Conservation (phyloP, 768 basidiomycete species). For the Dacryopinax spathularia region DNA sequence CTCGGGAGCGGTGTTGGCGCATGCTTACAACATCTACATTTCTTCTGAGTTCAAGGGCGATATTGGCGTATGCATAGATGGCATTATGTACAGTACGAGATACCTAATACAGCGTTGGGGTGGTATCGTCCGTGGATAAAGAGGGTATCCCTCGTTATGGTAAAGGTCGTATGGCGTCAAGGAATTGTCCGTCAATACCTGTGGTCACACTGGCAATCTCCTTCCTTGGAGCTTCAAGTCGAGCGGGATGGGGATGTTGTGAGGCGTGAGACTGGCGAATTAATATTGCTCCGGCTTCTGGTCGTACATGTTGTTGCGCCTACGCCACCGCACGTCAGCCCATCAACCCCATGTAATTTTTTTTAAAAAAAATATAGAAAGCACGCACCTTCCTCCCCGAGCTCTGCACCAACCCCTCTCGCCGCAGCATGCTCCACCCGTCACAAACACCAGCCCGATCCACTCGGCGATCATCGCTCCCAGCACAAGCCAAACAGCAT, state of each 20-base stretch:
- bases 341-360: background rate
- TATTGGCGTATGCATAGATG: too few species aligned
- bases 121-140: too few species aligned
- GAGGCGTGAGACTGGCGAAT: too few species aligned
- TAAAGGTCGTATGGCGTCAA: background rate
- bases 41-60: too few species aligned
- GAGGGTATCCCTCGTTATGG: background rate
- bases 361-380: background rate
- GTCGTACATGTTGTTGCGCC: too few species aligned
- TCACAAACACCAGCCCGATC: constrained; percentile 38
- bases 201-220: background rate
- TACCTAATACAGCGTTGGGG: too few species aligned
- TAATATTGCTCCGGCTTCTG: too few species aligned
- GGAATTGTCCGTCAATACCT: background rate
- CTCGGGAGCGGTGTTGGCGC: too few species aligned
- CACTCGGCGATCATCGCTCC: constrained; percentile 41
- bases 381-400: background rate
- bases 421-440: background rate
- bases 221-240: background rate
- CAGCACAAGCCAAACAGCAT: constrained; percentile 60
- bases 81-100: too few species aligned
- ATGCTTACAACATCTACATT: too few species aligned
- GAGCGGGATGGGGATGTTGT: background rate
- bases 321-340: too few species aligned
- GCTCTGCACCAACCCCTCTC: background rate